Evolutionary conservation across 306 rosid genomes (phyloP), one percentile per base, ranked within the genome.

Genomic region (Begonia loranthoides): DNA sequence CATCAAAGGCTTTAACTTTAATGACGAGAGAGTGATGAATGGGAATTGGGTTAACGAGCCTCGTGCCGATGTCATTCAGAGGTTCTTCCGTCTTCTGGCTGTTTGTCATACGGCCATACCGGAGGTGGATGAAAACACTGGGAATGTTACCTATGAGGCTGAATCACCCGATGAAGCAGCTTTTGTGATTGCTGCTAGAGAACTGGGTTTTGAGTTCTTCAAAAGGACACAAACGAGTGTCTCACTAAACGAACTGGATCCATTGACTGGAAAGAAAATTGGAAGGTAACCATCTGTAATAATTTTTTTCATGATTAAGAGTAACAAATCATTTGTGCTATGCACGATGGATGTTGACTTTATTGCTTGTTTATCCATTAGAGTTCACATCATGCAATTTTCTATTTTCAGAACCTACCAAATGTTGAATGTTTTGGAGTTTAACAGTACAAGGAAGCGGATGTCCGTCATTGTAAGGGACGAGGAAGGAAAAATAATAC

Each of bases 141-240:
- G 86, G 49, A 79, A 76, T 52, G 67, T 87, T 39, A 61, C 79
- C n/a, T 92, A 83, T 4, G 99, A 92, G 63, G 95, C 96, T 55
- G 99, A 92, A 70, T 92, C 99, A 45, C 99, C 99, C 2, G 99
- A 92, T 66, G 99, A 92, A 79, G 79, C 96, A 48, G 96, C 99
- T 59, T 92, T 92, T 71, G 96, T 92, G 58, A 87, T 92, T 69
- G 94, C 99, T 38, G 96, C 96, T 1, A 79, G 89, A 68, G 99
- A 92, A 68, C 52, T 92, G 57, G 95, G 99, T 60, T 92, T 92
- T 63, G 89, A 79, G 66, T 83, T 87, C 77, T 87, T 66, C 69
- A 80, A 76, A 67, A 78, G 99, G 68, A 80, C 99, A 22, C 99
- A 92, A 66, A 83, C 81, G 17, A 83, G 72, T 71, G 61, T 92